Percentiles rank a stretch among this genome's conserved stretches.
phyloP scores from a whole-genome alignment of 441 rosid genomes.

The Raphanus hybrid region DNA sequence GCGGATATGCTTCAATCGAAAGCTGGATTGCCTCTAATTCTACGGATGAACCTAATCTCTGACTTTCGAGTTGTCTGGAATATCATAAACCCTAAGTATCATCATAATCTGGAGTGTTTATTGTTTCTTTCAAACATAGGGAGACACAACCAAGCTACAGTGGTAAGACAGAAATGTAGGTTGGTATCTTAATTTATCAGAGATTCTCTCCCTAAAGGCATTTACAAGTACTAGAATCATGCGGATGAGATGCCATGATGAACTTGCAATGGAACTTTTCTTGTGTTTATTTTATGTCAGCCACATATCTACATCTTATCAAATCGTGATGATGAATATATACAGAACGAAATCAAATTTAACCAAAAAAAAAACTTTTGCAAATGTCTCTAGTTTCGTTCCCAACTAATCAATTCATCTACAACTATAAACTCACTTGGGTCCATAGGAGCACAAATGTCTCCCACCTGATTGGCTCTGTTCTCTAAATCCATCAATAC shows the following conservation, averaged over 20 bases:
- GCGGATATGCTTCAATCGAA: slow-evolving; percentile 72
- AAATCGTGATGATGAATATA: neutral
- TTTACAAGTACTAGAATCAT: neutral
- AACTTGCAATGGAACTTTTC: neutral
- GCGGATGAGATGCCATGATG: slow-evolving; percentile 12
- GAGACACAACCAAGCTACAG: slow-evolving; percentile 37
- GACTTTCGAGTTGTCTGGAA: slow-evolving; percentile 62
- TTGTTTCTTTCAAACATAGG: slow-evolving; percentile 49
- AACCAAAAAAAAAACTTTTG: neutral
- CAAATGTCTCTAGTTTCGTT: slow-evolving; percentile 6
- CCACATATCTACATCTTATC: slow-evolving; percentile 3
- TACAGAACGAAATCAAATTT: neutral
- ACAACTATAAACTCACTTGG: slow-evolving; percentile 7
- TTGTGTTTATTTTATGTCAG: neutral
- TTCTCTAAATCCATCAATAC: slow-evolving; percentile 3
- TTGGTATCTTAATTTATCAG: slow-evolving; percentile 24
- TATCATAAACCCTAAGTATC: slow-evolving; percentile 60
- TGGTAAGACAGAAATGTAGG: slow-evolving; percentile 30
- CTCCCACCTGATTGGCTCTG: neutral
- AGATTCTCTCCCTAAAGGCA: neutral
- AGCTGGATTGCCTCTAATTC: slow-evolving; percentile 62
- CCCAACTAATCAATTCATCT: neutral
- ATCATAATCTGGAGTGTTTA: slow-evolving; percentile 58
- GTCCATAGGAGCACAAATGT: neutral
- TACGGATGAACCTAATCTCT: slow-evolving; percentile 51